Base-by-base conservation (phyloP, 2,329 filamentous ascomycete species). In the Aspergillus amoenus region DNA sequence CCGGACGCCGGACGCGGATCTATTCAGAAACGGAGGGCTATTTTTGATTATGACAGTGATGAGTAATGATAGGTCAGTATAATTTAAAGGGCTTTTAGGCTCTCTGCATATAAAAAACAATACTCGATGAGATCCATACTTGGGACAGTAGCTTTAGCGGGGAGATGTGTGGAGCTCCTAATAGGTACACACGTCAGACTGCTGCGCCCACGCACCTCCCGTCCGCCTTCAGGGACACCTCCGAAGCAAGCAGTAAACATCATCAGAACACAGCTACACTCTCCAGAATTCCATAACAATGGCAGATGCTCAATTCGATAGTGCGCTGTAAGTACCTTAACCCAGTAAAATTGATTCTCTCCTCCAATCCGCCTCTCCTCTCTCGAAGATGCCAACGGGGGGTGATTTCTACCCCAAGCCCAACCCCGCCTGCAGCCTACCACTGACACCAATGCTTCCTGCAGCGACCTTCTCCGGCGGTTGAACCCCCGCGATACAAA, bases 381-480 rank as follows among this genome's bases (percentile, higher is more conserved):
- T 27, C 37, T 37, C 15, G 34, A 37, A 37, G 34, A 37, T 15
- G 34, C 12, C 34, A 15, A n/a, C 34, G 34, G 15, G 13, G 32
- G 32, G 39, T 34, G 18, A 49, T 7, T 18, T 46, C 39, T 47
- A 37, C 27, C 52, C 39, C 30, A 57, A 50, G 39, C 39, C 34
- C 51, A 61, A 70, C 68, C 70, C 67, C 68, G 60, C 65, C 50
- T 59, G 39, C 41, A 50, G 52, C 55, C 59, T 59, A 41, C 52
- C 66, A 67, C 70, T 72, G 63, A 68, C 53, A 57, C 67, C 50
- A 57, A 58, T 42, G 53, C 42, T 43, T 55, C 57, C 56, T 44
- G 55, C 63, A 97, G 94, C 71, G 94, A 99, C 82, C 93, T 99
- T 73, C 93, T 99, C 77, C 93, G 94, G 68, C 94, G 94, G 64